Percentiles rank a stretch among this genome's conserved stretches.
phyloP scores from a whole-genome alignment of 2,329 filamentous ascomycete species.

The Cordyceps militaris region DNA sequence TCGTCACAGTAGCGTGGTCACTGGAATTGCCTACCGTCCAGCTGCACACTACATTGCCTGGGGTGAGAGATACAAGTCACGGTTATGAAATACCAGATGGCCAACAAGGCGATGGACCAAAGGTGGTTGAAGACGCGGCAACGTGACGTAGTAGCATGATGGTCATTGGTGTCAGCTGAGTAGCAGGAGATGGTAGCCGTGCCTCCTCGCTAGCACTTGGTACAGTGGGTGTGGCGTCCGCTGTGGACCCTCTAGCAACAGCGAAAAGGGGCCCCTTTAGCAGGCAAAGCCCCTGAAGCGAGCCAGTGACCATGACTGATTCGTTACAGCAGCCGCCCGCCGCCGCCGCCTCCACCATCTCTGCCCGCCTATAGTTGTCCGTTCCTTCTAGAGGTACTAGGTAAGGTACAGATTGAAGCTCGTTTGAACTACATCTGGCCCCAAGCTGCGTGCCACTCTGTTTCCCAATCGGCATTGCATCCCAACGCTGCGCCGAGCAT shows the following conservation, averaged over 20 bases:
- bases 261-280: neutral
- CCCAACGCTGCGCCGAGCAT: neutral
- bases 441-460: neutral
- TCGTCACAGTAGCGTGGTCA: too few relatives aligned
- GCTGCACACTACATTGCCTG: too few relatives aligned
- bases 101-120: neutral
- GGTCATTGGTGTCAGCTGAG: neutral
- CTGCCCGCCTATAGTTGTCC: too few relatives aligned
- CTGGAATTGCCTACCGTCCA: too few relatives aligned
- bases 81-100: neutral
- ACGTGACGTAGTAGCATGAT: neutral
- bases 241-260: neutral
- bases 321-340: neutral
- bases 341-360: neutral
- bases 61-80: too few relatives aligned
- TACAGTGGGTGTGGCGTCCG: neutral
- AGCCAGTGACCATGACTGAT: neutral
- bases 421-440: constrained; percentile 1
- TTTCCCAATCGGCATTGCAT: neutral
- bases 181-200: too few relatives aligned
- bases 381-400: too few relatives aligned
- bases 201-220: too few relatives aligned
- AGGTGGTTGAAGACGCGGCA: neutral
- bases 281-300: neutral
- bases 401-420: too few relatives aligned